A percentile compares a stretch with the other conserved stretches of the same genome.
Conservation (phyloP, 2,329 filamentous ascomycete species). For the Pleomassaria siparia region DNA sequence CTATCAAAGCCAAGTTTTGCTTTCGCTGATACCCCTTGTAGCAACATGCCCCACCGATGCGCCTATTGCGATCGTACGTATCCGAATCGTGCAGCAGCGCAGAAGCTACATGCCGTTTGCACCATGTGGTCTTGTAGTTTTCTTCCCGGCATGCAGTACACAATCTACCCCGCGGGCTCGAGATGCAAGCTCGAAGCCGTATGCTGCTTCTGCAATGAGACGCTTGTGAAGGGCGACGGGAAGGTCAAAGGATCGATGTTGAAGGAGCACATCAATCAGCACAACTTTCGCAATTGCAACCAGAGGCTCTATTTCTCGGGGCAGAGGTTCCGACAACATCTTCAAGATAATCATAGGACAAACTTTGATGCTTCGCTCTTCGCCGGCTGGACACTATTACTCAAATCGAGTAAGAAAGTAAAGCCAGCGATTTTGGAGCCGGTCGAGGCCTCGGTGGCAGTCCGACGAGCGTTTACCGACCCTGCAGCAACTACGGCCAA, state of each 20-base stretch:
- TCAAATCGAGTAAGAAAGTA: constrained; percentile 23
- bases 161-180: constrained; percentile 23
- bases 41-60: constrained; percentile 21
- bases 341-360: constrained; percentile 25
- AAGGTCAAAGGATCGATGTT: constrained; percentile 23
- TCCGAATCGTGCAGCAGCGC: constrained; percentile 17
- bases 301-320: constrained; percentile 30
- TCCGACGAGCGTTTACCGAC: constrained; percentile 18
- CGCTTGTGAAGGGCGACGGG: constrained; percentile 18
- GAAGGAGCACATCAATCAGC: constrained; percentile 23
- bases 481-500: constrained; percentile 8
- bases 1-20: neutral
- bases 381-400: constrained; percentile 27
- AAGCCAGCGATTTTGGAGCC: constrained; percentile 20
- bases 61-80: constrained; percentile 24
- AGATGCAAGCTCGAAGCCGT: constrained; percentile 14
- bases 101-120: constrained; percentile 22
- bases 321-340: constrained; percentile 28
- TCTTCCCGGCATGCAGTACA: constrained; percentile 27
- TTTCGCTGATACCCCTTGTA: constrained; percentile 1
- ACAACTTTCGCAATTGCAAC: constrained; percentile 29
- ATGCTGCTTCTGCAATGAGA: constrained; percentile 30
- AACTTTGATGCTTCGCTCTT: constrained; percentile 24
- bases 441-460: constrained; percentile 7
- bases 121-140: constrained; percentile 33